Base-by-base conservation (phyloP, 495 filamentous ascomycete genomes). In the Viridothelium virens region DNA sequence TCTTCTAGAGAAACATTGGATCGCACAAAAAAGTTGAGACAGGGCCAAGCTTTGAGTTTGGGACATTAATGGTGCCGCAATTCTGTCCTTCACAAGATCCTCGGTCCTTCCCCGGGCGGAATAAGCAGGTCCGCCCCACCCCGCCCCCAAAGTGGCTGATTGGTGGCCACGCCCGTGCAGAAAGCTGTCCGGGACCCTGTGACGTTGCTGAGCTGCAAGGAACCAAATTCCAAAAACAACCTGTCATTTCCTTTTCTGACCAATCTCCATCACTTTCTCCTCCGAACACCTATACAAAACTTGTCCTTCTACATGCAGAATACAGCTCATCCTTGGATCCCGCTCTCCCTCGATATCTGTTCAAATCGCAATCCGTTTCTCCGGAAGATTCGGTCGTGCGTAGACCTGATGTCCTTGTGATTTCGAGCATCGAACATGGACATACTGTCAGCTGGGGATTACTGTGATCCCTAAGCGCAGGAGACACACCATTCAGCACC, bases 341-440 rank as follows among this genome's bases (percentile, higher is more conserved):
- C 12, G n/a, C 10, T 18, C 11, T 10, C 5, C 31, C 14, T 7
- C 36, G 25, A n/a, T 18, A 59, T 36, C 36, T 14, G 7, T 7
- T 36, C 53, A 59, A 59, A 36, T 36, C 5, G 6, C 53, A 36
- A 7, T 14, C 41, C 7, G 1, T 25, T 25, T 6, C 7, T 11
- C 31, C 31, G 36, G 53, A 34, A 59, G 33, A 59, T 59, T 31
- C 3, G 53, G 53, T 59, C 53, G 36, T 31, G 36, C 31, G 53
- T 31, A 36, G 53, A 59, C 53, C 53, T 36, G 53, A 59, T 59
- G 53, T 59, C 36, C 53, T 33, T 31, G 53, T 59, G 53, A 59
- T 59, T 59, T 14, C 53, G 25, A 36, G 25, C 53, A 36, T 7
- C 31, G 7, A 59, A 59, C 6, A 59, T 59, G 53, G n/a, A 31